These are phyloP conservation scores for Halteria grandinella DNA, from an alignment of 73 alveolate genomes.

Conservation along the genomic window DNA sequence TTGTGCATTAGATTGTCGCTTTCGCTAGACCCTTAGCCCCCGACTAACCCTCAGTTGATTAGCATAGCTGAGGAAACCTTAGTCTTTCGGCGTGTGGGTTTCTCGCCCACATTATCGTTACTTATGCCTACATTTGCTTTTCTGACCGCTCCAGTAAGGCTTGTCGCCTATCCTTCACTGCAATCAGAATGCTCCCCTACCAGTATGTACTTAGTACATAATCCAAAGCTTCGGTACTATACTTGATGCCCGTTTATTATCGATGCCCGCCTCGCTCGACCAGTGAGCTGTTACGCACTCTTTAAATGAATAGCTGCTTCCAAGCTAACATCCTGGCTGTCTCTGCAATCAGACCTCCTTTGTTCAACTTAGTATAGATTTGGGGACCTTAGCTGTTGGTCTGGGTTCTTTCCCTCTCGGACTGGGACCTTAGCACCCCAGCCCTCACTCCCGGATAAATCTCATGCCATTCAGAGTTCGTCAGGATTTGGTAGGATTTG, in stretches of 20 bases:
- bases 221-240: conserved; percentile 42
- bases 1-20: too few species aligned
- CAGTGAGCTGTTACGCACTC: conserved; percentile 67
- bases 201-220: too few species aligned
- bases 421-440: conserved; percentile 58
- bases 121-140: conserved; percentile 49
- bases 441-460: conserved; percentile 9
- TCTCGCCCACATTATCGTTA: conserved; percentile 39
- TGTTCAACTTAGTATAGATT: not conserved
- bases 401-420: conserved; percentile 75
- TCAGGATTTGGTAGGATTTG: not conserved
- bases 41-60: too few species aligned
- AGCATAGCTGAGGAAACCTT: too few species aligned
- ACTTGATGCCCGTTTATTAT: not conserved
- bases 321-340: conserved; percentile 44
- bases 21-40: too few species aligned
- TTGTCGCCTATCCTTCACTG: conserved; percentile 11
- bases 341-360: not conserved
- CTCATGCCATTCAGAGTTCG: not conserved
- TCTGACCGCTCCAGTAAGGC: not conserved
- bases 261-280: not conserved
- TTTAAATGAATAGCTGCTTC: conserved; percentile 67
- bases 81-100: conserved; percentile 13
- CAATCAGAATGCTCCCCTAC: conserved; percentile 42
- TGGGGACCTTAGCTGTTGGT: conserved; percentile 39